phyloP scores from a whole-genome alignment of 1,139 yeast species.

The Yamadazyma mexicana region DNA sequence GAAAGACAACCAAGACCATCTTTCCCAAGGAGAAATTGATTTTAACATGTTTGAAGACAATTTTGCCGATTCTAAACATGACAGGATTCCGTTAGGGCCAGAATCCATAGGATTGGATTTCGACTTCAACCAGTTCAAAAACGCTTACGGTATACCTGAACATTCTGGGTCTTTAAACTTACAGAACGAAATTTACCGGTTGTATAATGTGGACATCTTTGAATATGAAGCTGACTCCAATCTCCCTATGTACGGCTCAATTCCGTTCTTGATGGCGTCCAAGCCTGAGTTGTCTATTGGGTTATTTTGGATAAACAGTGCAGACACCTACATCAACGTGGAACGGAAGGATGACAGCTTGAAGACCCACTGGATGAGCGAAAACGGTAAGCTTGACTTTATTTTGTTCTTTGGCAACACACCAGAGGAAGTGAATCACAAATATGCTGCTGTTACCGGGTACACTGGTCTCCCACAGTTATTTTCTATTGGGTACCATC shows the following conservation, averaged over 20 bases:
- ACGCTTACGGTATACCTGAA: conserved; percentile 92
- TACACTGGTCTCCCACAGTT: conserved; percentile 71
- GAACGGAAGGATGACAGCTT: conserved; percentile 36
- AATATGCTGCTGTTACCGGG: conserved; percentile 78
- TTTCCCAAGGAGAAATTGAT: conserved; percentile 55
- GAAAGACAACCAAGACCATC: conserved; percentile 35
- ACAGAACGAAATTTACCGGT: conserved; percentile 75
- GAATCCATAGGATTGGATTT: conserved; percentile 85
- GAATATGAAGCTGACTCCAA: conserved; percentile 83
- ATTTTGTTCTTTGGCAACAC: conserved; percentile 63
- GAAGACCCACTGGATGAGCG: conserved; percentile 90
- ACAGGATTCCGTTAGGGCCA: conserved; percentile 78
- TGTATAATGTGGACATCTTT: conserved; percentile 90
- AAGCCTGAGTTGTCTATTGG: conserved; percentile 65
- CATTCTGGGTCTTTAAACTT: conserved; percentile 82
- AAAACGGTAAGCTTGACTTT: conserved; percentile 79
- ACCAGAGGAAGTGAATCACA: conserved; percentile 59
- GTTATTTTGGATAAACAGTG: conserved; percentile 87
- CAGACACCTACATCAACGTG: conserved; percentile 89
- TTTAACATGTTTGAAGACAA: conserved; percentile 60
- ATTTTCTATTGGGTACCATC: conserved; percentile 88
- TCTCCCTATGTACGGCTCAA: conserved; percentile 92
- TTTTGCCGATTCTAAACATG: conserved; percentile 60
- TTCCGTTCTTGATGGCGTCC: conserved; percentile 80
- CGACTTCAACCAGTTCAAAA: conserved; percentile 55